Base-by-base conservation (phyloP, 371 early-diverging fungal species). In the Dentiscutata heterogama region DNA sequence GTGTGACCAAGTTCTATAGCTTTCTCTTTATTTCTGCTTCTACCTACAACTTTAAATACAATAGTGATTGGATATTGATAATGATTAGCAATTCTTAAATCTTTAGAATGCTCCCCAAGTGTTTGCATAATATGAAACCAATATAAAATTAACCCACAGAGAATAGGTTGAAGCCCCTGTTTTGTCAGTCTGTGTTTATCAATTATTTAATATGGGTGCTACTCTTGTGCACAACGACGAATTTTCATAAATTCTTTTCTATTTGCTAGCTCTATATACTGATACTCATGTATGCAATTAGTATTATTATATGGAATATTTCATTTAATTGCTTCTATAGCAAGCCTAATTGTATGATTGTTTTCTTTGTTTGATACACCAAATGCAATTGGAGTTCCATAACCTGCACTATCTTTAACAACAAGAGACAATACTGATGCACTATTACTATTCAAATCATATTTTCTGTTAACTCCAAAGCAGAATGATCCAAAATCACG, bases 401-500 rank as follows among this genome's bases (percentile, higher is more conserved):
- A 25, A 50, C 53, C 53, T 13, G 27, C 53, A 25, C 29, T 64
- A 64, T 65, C 25, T 65, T 65, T 3, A 65, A 14, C 13, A 65
- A 65, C 31, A 39, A 65, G 5, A 31, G 20, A 71, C 35, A 64
- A 71, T 53, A 71, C 71, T 71, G 50, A 50, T 18, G 50, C 50
- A 10, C 50, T 4, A 50, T 71, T 50, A 39, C 31, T 7, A 53
- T 71, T 71, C 22, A 71, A 53, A 71, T 71, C 50, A 50, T 71
- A 71, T 71, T 71, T 71, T 11, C 71, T 42, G 35, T 71, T 35
- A 31, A 71, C n/a, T 14, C 71, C 71, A 42, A 71, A 39, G 31
- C 53, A 71, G 13, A 64, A 31, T 14, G 16, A 31, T 22, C 31
- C 64, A 64, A 31, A 16, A 14, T 64, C 20, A 64, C 16, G 14